These are phyloP conservation scores for Fallopia convolvulus DNA, from an alignment of 148 eudicot species.

Conservation along the genomic window DNA sequence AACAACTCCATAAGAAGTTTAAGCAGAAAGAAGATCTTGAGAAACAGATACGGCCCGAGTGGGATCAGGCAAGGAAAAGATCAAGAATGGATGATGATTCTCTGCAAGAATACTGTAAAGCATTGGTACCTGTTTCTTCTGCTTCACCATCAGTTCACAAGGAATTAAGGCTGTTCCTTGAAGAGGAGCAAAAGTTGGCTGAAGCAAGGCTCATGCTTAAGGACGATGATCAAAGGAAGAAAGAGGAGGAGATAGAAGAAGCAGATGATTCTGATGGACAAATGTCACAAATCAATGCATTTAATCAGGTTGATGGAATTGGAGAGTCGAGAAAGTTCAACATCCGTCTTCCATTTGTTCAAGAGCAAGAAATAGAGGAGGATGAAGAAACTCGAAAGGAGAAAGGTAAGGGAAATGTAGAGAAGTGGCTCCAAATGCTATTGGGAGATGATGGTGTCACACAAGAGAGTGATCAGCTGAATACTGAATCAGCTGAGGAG, in stretches of 20 bases:
- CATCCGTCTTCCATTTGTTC: constrained; percentile 28
- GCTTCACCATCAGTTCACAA: constrained; percentile 30
- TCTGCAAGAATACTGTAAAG: constrained; percentile 38
- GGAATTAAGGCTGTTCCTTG: constrained; percentile 66
- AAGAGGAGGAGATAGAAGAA: constrained; percentile 27
- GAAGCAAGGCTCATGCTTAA: constrained; percentile 35
- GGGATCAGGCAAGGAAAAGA: constrained; percentile 70
- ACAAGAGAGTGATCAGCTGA: constrained; percentile 21
- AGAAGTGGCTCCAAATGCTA: constrained; percentile 84
- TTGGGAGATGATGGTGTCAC: constrained; percentile 24
- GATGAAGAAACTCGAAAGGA: constrained; percentile 74
- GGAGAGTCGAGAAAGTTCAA: constrained; percentile 14
- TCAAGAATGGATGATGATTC: constrained; percentile 51
- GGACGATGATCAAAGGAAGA: constrained; percentile 21
- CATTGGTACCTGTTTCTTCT: constrained; percentile 26
- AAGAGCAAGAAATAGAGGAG: constrained; percentile 28
- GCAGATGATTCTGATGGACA: constrained; percentile 14
- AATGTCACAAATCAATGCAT: not conserved
- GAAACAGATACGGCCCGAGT: constrained; percentile 50
- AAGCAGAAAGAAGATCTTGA: constrained; percentile 73
- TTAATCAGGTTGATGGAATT: constrained; percentile 21
- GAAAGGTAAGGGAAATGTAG: constrained; percentile 80
- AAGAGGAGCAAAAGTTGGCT: constrained; percentile 72
- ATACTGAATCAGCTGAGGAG: constrained; percentile 18
- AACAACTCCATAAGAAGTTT: constrained; percentile 60